Evolutionary conservation across 2,329 filamentous ascomycete species (phyloP).

Genomic region (Exophiala sideris): DNA sequence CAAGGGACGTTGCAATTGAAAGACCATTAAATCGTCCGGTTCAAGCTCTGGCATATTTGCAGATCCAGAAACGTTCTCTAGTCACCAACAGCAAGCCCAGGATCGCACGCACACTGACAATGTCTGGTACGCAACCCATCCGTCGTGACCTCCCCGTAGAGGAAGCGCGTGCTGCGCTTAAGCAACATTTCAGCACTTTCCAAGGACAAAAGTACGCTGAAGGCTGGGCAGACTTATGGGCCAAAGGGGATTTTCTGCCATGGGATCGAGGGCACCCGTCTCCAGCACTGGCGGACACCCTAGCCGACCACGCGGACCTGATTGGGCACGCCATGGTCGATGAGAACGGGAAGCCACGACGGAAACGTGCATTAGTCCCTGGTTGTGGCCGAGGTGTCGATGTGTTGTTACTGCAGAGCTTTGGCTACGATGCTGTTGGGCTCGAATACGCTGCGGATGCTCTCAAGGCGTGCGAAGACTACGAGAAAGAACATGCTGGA

Average conservation of each 20-base stretch:
- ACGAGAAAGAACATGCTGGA: conserved; percentile 32
- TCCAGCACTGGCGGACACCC: conserved; percentile 56
- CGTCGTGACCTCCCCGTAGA: conserved; percentile 10
- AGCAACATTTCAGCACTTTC: conserved; percentile 42
- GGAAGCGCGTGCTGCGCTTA: conserved; percentile 24
- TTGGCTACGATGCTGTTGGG: conserved; percentile 74
- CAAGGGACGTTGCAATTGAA: no score
- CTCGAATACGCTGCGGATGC: conserved; percentile 63
- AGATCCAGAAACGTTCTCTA: neutral
- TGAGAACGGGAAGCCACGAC: conserved; percentile 38
- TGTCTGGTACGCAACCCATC: neutral
- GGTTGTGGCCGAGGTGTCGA: conserved; percentile 83
- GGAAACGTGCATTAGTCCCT: conserved; percentile 66
- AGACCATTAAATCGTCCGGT: no score
- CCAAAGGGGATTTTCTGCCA: conserved; percentile 49
- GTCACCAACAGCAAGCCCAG: neutral
- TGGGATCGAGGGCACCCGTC: conserved; percentile 61
- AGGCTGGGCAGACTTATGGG: conserved; percentile 58
- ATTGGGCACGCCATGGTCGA: conserved; percentile 36
- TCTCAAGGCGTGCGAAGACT: conserved; percentile 37
- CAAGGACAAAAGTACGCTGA: conserved; percentile 41
- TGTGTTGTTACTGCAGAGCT: conserved; percentile 67
- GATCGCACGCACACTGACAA: neutral
- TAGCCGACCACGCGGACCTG: conserved; percentile 39
- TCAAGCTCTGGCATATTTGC: neutral